Evolutionary conservation across 441 rosid genomes (phyloP).

Genomic region (Rhodomyrtus psidioides): DNA sequence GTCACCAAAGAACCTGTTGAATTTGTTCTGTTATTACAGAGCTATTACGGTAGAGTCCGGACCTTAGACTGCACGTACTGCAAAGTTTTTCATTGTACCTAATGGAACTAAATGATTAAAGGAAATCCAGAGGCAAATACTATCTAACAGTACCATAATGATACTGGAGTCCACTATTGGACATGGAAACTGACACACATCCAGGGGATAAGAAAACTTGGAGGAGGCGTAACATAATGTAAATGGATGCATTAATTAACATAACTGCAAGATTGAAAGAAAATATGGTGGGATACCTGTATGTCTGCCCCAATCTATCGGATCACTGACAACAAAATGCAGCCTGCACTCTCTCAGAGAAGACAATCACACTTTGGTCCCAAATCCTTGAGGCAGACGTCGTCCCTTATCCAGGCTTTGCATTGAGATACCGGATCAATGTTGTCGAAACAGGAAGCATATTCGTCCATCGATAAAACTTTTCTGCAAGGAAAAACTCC

Average conservation of each 20-base stretch:
- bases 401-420: constrained; percentile 34
- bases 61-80: background rate
- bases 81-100: background rate
- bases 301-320: constrained; percentile 61
- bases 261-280: background rate
- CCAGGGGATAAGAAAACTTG: background rate
- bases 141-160: background rate
- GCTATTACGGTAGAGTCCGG: background rate
- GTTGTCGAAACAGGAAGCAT: constrained; percentile 35
- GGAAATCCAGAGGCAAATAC: background rate
- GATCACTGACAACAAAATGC: constrained; percentile 49
- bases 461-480: constrained; percentile 40
- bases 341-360: constrained; percentile 33
- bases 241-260: background rate
- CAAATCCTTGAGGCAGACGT: background rate
- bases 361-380: constrained; percentile 12
- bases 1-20: constrained; percentile 47
- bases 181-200: background rate
- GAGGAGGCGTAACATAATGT: background rate
- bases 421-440: constrained; percentile 53
- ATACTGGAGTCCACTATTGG: background rate
- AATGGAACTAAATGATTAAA: background rate
- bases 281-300: constrained; percentile 21
- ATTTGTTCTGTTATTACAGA: background rate
- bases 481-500: constrained; percentile 25